These are phyloP conservation scores for Geosmithia flava DNA, from an alignment of 2,329 filamentous ascomycete genomes.

Conservation along the genomic window DNA sequence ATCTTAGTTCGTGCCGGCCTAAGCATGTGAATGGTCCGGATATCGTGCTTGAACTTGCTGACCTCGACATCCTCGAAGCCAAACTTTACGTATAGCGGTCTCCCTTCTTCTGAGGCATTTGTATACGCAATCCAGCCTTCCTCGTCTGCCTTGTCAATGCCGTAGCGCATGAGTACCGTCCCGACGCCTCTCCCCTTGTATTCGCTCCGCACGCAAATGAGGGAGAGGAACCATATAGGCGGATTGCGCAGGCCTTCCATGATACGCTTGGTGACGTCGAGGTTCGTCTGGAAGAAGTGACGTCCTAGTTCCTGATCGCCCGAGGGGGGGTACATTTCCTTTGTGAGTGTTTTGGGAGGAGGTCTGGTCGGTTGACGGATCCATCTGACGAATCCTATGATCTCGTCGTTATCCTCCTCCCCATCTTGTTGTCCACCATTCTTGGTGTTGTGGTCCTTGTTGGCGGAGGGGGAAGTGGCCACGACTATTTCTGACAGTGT, in stretches of 20 bases:
- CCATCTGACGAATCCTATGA: constrained; percentile 22
- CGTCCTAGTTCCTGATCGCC: constrained; percentile 19
- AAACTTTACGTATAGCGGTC: constrained; percentile 13
- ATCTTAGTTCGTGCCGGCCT: constrained; percentile 12
- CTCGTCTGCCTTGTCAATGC: constrained; percentile 13
- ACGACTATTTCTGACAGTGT: constrained; percentile 15
- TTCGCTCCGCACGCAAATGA: constrained; percentile 16
- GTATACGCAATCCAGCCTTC: constrained; percentile 14
- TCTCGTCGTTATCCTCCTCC: constrained; percentile 1
- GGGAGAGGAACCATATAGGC: constrained; percentile 19
- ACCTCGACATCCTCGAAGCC: constrained; percentile 13
- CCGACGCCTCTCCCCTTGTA: constrained; percentile 20
- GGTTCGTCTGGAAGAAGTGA: constrained; percentile 25
- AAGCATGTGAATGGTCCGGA: constrained; percentile 16
- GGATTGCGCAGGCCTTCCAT: constrained; percentile 11
- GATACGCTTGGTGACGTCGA: constrained; percentile 9
- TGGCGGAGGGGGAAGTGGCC: constrained; percentile 10
- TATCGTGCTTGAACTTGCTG: constrained; percentile 8
- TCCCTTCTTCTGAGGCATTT: constrained; percentile 14
- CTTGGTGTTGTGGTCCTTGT: too few species aligned
- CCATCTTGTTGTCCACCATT: too few species aligned
- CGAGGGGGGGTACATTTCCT: constrained; percentile 9
- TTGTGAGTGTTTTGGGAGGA: constrained; percentile 8
- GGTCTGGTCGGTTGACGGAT: constrained; percentile 11
- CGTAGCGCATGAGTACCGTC: constrained; percentile 17